Base-by-base conservation (phyloP, 441 rosid species). In the Euphorbia schlechtendalii region DNA sequence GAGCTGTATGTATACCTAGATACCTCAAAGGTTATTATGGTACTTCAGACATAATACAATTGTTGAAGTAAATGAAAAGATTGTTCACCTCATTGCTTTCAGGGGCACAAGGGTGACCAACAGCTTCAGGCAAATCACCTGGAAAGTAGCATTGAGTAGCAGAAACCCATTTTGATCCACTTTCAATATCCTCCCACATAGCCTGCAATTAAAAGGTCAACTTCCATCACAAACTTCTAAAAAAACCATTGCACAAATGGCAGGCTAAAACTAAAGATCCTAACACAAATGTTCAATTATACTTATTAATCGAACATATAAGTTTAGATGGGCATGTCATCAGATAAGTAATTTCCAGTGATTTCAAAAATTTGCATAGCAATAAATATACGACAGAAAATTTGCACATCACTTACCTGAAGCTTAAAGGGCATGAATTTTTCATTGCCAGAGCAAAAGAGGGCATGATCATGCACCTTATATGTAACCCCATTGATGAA, bases 121-220 rank as follows among this genome's bases (percentile, higher is more conserved):
- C 89, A 62, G 77, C 82, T 71, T 78, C 80, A 3, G 87, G 95
- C 73, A 87, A 80, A 75, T 85, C 87, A 63, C 69, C 64, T 18
- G 89, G 91, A 74, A 80, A 84, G 78, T 77, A 84, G 77, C 85
- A 86, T 75, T 67, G 79, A 57, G 69, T 77, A 36, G 82, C 81
- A 71, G 64, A 64, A 61, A 86, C 83, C 86, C 88, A 88, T 79
- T 81, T 86, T 64, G 75, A 77, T 41, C 88, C 88, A 53, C 81
- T 80, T 69, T 69, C 69, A 45, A 40, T 36, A 65, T 88, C 92
- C 77, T 86, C 88, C 89, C 89, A 88, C 92, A 88, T 88, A 36
- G 77, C 74, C 95, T 88, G 85, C 65, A 68, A 73, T n/a, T 45
- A 49, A 62, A 64, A 64, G 59, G 66, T 27, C 57, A 70, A 41